Base-by-base conservation (phyloP, 805 yeast species). In the Candida namnaoensis region DNA sequence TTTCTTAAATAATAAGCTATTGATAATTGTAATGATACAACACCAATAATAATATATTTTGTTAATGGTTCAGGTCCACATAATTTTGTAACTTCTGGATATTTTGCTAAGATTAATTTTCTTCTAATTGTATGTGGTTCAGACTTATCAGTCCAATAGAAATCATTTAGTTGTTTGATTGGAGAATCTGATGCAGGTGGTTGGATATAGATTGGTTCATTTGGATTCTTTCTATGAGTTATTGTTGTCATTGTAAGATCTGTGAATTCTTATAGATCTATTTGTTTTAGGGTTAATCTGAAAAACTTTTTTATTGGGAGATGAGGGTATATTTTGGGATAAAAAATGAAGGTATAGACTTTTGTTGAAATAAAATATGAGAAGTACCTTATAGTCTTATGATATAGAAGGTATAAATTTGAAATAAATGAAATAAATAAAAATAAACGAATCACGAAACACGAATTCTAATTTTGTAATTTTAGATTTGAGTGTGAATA, bases 31-130 rank as follows among this genome's bases (percentile, higher is more conserved):
- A 82, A 49, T 1, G 66, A 44, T 12, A 85, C 90, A 7, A 88
- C 91, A 1, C 68, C 66, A 5, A 70, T 44, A 14, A 84, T 80
- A 13, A 84, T 75, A 67, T 82, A 88, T 56, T 88, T 88, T 3
- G 96, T 88, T 40, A 71, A 60, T 1, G 96, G 95, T 59, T 88
- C 97, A 45, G 78, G 85, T 5, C 96, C 96, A 39, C 85, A 80
- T 24, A 88, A 70, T 57, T 82, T 82, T 23, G 82, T 69, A 23
- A 88, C 84, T 46, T 87, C 79, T 1, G 96, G 96, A 54, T 88
- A 76, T 40, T 77, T 78, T 49, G 76, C 74, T 52, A 88, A 64
- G 43, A 88, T 88, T 44, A 69, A 71, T 62, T 81, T 82, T 45
- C 96, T 70, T 47, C 96, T 68, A 4, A 72, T 52, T 3, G 81